phyloP scores from a whole-genome alignment of 148 eudicot species.

The Chenopodium album region DNA sequence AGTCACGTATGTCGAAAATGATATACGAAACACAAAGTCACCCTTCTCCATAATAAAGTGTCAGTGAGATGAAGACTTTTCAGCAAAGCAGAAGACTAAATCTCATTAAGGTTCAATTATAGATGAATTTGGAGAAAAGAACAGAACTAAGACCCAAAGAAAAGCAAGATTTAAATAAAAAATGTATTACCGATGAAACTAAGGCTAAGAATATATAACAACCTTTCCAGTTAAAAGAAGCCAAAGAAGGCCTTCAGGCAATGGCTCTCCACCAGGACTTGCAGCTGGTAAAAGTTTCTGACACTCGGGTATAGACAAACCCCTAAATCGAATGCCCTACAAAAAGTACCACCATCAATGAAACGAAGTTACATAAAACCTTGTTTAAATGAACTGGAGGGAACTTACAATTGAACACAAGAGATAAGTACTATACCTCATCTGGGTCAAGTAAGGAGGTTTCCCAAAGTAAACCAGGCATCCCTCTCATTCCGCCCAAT shows the following conservation, averaged over 20 bases:
- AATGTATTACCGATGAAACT: not conserved
- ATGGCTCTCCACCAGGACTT: constrained; percentile 89
- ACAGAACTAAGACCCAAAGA: not conserved
- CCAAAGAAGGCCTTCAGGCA: constrained; percentile 99
- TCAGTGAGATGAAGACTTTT: not conserved
- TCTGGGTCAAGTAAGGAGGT: constrained; percentile 95
- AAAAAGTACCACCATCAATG: constrained; percentile 13
- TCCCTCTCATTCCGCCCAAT: constrained; percentile 99
- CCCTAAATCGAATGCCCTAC: constrained; percentile 94
- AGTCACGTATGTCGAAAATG: not conserved
- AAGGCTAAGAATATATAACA: constrained; percentile 9
- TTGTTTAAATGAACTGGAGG: not conserved
- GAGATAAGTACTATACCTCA: constrained; percentile 51
- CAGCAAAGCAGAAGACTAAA: not conserved
- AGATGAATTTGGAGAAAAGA: not conserved
- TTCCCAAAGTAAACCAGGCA: constrained; percentile 94
- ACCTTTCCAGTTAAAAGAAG: constrained; percentile 97
- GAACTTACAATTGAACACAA: not conserved
- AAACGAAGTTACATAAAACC: not conserved
- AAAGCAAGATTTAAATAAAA: not conserved
- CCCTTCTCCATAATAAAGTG: not conserved
- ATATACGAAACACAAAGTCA: not conserved
- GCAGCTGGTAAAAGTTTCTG: constrained; percentile 91
- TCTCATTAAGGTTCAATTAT: not conserved
- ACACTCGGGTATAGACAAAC: constrained; percentile 93